Base-by-base conservation (phyloP, 352 stramenopile species). In the Phytophthora cactorum region DNA sequence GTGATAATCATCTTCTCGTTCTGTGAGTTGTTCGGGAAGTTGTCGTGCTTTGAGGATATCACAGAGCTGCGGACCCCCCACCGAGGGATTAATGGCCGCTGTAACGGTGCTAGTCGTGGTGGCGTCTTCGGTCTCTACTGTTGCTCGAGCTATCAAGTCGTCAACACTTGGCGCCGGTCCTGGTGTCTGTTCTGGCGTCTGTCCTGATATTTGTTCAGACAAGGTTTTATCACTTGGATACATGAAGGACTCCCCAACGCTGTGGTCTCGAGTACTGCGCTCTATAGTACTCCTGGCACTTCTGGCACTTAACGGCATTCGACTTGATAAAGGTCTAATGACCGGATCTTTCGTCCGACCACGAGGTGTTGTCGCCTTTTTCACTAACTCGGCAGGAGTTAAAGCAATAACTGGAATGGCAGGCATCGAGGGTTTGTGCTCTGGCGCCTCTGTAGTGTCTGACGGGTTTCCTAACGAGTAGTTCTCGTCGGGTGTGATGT, bases 361-460 rank as follows among this genome's bases (percentile, higher is more conserved):
- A 28, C 55, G 59, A 17, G 74, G 74, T 31, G 65, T 75, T 5
- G 66, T 86, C 11, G 74, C 72, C 53, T 83, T 90, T 56, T 77
- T 79, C n/a, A 87, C 53, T 4, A 89, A 47, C 55, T 89, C 72
- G 15, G 81, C 74, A 5, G 83, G 75, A 31, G 77, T 81, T 3
- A 91, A 46, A 1, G 78, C 74, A 27, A 88, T 68, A 6, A 85
- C 78, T 14, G 77, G 67, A 14, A 72, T 70, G 27, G 60, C 34
- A 41, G 69, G 49, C n/a, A 63, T 72, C 5, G 59, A 44, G 10
- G 8, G 57, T 41, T 63, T 66, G 29, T 59, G 25, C 0, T 56
- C 31, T 31, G 58, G n/a, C n/a, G 52, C 11, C 45, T 47, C 50
- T 50, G 46, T 4, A 15, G n/a, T 27, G 8, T 72, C 65, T 6